A percentile compares a stretch with the other conserved stretches of the same genome.
Conservation (phyloP, 2,329 filamentous ascomycete species). For the Tolypocladium inflatum region DNA sequence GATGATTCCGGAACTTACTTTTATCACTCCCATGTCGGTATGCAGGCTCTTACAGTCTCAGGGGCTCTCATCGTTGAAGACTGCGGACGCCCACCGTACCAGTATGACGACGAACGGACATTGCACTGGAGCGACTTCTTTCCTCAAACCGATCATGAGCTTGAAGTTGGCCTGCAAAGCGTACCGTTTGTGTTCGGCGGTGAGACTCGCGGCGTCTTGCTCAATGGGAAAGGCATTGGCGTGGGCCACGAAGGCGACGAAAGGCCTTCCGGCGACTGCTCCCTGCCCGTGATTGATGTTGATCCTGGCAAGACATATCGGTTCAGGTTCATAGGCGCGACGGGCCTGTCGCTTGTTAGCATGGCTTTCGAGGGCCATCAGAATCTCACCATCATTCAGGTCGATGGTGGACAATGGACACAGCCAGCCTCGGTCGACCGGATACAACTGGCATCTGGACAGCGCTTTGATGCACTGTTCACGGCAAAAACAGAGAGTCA, state of each 20-base stretch:
- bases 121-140: conserved; percentile 49
- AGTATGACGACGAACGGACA: conserved; percentile 53
- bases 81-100: conserved; percentile 34
- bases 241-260: background rate
- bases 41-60: conserved; percentile 48
- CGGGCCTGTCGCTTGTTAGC: conserved; percentile 42
- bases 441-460: conserved; percentile 46
- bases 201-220: conserved; percentile 32
- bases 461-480: conserved; percentile 48
- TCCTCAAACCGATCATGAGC: conserved; percentile 37
- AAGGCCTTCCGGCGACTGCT: conserved; percentile 5
- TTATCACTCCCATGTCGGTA: conserved; percentile 57
- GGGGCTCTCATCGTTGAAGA: conserved; percentile 52
- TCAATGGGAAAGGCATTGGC: conserved; percentile 10
- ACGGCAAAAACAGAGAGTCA: conserved; percentile 38
- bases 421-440: conserved; percentile 33
- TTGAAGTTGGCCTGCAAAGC: conserved; percentile 39
- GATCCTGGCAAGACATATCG: conserved; percentile 52
- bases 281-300: conserved; percentile 47
- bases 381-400: conserved; percentile 48
- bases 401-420: conserved; percentile 44
- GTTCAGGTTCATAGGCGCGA: conserved; percentile 48
- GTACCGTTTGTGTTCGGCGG: conserved; percentile 48
- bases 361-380: conserved; percentile 48
- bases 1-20: conserved; percentile 55